Evolutionary conservation across 495 filamentous ascomycete genomes (phyloP), one percentile per base, ranked within the genome.

Genomic region (Cercophora samala): DNA sequence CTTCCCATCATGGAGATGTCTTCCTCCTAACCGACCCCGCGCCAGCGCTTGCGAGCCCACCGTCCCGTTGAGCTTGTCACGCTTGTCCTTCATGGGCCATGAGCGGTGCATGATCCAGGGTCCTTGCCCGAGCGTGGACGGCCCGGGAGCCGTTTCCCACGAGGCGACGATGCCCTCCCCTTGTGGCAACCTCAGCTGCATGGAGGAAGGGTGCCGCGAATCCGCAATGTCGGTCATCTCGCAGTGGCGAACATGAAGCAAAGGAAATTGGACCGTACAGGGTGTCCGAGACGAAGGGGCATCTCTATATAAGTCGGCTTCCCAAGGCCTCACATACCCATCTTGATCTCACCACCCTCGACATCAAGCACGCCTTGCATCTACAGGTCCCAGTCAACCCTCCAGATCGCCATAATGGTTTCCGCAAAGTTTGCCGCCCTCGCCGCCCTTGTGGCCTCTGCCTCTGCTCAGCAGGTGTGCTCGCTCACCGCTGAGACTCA

Each of bases 401-500:
- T 53, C 52, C 54, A 53, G 32, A 37, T 59, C 67, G 62, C 64
- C 67, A 68, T 46, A 65, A 78, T 78, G 76, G 60, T 66, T 59
- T 65, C 70, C 74, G 68, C 70, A 69, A 77, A 75, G 72, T 75
- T 78, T 69, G 70, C 75, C 19, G 64, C 73, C 60, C 70, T 76
- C 61, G 76, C 80, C 58, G 79, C 80, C 77, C 74, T 85, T 42
- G 72, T 82, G 69, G 78, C 78, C 66, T 58, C 74, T 42, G 79
- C 78, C 67, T 65, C 74, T 24, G 81, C 79, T 68, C 88, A 90
- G 78, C 80, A 87, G 74, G 82, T 80, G 61, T 87, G 87, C 76
- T 84, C 77, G n/a, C 66, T 81, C 69, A 80, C 79, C 22, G 62
- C 82, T 11, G 88, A 90, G 77, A 82, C 77, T 19, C 86, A 88